Percentiles rank a stretch among this genome's conserved stretches.
Evolutionary conservation across 2,329 filamentous ascomycete species (phyloP).

Genomic region (Incumbomyces lentus): DNA sequence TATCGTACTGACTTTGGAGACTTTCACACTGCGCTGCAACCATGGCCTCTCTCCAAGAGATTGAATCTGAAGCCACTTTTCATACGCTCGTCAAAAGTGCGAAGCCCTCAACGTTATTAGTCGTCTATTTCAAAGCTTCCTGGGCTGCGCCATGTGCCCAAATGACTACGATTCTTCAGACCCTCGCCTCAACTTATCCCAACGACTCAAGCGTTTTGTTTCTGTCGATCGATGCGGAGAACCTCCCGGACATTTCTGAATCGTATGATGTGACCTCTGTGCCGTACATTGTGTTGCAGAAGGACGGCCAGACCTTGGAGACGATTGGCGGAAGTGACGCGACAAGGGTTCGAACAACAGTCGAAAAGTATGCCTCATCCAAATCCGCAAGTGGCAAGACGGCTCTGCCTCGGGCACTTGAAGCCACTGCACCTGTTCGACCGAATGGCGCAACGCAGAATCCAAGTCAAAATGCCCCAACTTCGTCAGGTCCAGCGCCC

Average conservation of each 20-base stretch:
- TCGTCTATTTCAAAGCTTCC: constrained; percentile 90
- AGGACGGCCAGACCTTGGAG: constrained; percentile 65
- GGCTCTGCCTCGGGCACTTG: constrained; percentile 31
- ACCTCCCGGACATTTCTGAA: constrained; percentile 83
- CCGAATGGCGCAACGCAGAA: constrained; percentile 25
- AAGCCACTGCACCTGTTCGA: constrained; percentile 22
- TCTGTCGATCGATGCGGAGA: constrained; percentile 87
- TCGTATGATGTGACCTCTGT: constrained; percentile 89
- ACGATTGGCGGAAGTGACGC: constrained; percentile 85
- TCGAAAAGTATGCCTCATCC: constrained; percentile 66
- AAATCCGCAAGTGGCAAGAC: constrained; percentile 28
- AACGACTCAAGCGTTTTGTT: constrained; percentile 61
- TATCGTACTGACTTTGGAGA: too few species aligned
- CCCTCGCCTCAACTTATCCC: constrained; percentile 78
- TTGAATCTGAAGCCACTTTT: constrained; percentile 66
- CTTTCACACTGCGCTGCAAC: background rate
- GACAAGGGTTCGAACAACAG: constrained; percentile 68
- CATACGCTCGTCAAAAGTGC: constrained; percentile 55
- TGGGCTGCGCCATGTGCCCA: constrained; percentile 95
- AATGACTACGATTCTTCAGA: constrained; percentile 77
- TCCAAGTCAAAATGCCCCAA: constrained; percentile 37
- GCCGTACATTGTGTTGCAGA: constrained; percentile 77
- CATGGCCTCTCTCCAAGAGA: constrained; percentile 70
- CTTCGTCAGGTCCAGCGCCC: constrained; percentile 32
- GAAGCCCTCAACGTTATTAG: constrained; percentile 59